Evolutionary conservation across 257 asterid genomes (phyloP), one percentile per base, ranked within the genome.

Genomic region (Solanum commersonii): DNA sequence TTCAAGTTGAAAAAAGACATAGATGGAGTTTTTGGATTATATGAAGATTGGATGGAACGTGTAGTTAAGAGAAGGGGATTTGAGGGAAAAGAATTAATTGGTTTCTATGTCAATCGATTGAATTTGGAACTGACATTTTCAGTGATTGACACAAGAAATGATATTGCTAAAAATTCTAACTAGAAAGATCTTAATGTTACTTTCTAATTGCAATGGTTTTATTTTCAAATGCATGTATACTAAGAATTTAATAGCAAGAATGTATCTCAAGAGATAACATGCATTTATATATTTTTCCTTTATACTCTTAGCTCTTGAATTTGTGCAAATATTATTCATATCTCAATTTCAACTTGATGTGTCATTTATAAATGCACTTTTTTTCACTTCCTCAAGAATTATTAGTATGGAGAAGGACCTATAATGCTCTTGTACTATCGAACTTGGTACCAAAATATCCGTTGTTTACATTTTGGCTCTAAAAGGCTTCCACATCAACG

Each of bases 21-120:
- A 6, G 18, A 73, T 73, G 82, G 82, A 73, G 49, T 35, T 73
- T 35, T 73, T 6, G 82, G 46, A 73, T 20, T 73, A 6, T 73
- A 73, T 35, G 49, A 73, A 34, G 82, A 73, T 73, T 35, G 49
- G 82, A 73, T 73, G 3, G 46, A 73, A 20, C 49, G 82, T 73
- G 49, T 73, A 10, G 49, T 12, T 34, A 3, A 73, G 13, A 14
- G 29, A 20, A 22, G 82, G 0, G 82, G 82, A 35, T 73, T 73
- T 73, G 49, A 35, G 15, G 49, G 82, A 3, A 73, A 20, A 5
- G 82, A 73, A 38, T 12, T 73, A 20, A 20, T 73, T 73, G 82
- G 49, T 73, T 73, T 35, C 16, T 73, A 20, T 73, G 49, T 73
- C 49, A 73, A 22, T 23, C 82, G 31, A 0, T 38, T 73, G 49